Percentiles rank a stretch among this genome's conserved stretches.
Evolutionary conservation across 306 rosid genomes (phyloP).

Genomic region (Castanea sativa): DNA sequence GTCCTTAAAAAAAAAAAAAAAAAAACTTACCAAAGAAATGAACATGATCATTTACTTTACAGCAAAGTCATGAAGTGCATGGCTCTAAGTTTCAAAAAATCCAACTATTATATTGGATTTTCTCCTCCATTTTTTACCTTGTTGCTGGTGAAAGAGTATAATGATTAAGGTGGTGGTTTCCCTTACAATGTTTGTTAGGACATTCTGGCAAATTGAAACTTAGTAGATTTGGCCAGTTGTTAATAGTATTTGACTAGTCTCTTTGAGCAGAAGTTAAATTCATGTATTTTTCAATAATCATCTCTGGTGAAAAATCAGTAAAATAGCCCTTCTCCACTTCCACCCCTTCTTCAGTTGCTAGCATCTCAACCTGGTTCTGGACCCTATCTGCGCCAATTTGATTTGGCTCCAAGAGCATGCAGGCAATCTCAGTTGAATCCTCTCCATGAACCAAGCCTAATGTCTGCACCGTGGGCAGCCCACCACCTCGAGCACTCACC

Average conservation of each 20-base stretch:
- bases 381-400: conserved; percentile 70
- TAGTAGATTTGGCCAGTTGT: neutral
- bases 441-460: conserved; percentile 52
- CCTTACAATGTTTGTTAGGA: neutral
- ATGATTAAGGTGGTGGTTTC: neutral
- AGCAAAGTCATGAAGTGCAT: conserved; percentile 24
- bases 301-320: conserved; percentile 74
- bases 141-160: neutral
- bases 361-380: conserved; percentile 63
- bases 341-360: conserved; percentile 70
- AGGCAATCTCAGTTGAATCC: conserved; percentile 66
- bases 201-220: neutral
- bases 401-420: conserved; percentile 80
- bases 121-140: conserved; percentile 12
- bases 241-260: conserved; percentile 4
- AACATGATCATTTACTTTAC: conserved; percentile 28
- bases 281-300: conserved; percentile 49
- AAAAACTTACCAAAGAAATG: too few species aligned
- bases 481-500: conserved; percentile 90
- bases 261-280: conserved; percentile 41
- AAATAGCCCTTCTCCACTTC: conserved; percentile 80
- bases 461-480: conserved; percentile 76
- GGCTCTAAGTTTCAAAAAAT: neutral
- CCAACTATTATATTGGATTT: neutral
- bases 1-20: too few species aligned